Percentiles rank a stretch among this genome's conserved stretches.
These are phyloP conservation scores for Coniochaeta ligniaria DNA, from an alignment of 2,329 filamentous ascomycete genomes.

Conservation along the genomic window DNA sequence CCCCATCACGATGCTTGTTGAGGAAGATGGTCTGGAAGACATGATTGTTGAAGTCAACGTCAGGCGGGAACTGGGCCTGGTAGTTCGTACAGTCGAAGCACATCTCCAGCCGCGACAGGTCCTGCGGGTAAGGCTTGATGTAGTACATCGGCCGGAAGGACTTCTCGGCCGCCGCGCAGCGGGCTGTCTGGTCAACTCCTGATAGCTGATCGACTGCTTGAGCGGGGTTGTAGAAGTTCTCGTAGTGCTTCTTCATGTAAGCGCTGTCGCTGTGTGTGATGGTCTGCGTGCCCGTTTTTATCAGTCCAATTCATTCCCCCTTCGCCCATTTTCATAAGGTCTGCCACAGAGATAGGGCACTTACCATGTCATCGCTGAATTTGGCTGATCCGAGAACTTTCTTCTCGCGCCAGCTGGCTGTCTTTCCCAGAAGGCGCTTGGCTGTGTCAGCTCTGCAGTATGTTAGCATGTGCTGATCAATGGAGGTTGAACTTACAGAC, in stretches of 20 bases:
- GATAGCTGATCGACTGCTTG: constrained; percentile 6
- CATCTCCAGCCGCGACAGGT: constrained; percentile 57
- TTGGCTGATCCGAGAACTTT: constrained; percentile 64
- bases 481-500: neutral
- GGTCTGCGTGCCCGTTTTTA: constrained; percentile 28
- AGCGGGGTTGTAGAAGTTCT: constrained; percentile 44
- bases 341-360: neutral
- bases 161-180: constrained; percentile 3
- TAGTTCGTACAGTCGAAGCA: constrained; percentile 72
- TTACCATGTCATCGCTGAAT: constrained; percentile 56
- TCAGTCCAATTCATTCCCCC: too few species aligned
- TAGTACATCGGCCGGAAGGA: constrained; percentile 58
- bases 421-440: constrained; percentile 50
- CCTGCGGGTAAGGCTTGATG: constrained; percentile 50
- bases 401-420: constrained; percentile 53
- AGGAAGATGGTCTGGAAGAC: constrained; percentile 67
- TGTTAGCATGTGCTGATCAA: constrained; percentile 18
- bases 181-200: constrained; percentile 5
- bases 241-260: constrained; percentile 64
- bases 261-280: constrained; percentile 58
- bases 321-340: too few species aligned
- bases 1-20: constrained; percentile 43
- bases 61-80: constrained; percentile 56
- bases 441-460: constrained; percentile 47
- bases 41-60: constrained; percentile 27